Percentiles rank a stretch among this genome's conserved stretches.
Conservation (phyloP, 176 grass and related monocot species). For the Bonia amplexicaulis region DNA sequence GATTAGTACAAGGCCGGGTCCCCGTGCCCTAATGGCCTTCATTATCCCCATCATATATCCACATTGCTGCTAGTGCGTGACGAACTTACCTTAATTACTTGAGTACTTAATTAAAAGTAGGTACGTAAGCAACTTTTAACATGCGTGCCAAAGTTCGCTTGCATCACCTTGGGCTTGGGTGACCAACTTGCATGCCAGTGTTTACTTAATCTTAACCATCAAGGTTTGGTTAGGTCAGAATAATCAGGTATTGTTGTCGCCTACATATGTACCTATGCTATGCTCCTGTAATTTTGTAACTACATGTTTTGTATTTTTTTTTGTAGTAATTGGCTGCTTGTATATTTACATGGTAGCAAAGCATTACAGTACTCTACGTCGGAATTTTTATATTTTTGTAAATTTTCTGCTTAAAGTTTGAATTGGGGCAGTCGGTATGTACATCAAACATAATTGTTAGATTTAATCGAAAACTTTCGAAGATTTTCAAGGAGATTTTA, state of each 20-base stretch:
- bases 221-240: background rate
- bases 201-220: conserved; percentile 8
- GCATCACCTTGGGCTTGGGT: conserved; percentile 8
- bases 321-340: background rate
- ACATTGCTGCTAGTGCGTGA: conserved; percentile 52
- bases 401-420: background rate
- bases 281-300: background rate
- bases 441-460: background rate
- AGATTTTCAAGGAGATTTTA: background rate
- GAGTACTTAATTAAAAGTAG: conserved; percentile 17
- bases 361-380: background rate
- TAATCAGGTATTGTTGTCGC: background rate
- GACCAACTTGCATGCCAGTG: conserved; percentile 26
- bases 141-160: conserved; percentile 57
- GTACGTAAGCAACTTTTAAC: conserved; percentile 53
- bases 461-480: background rate
- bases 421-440: background rate
- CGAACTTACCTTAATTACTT: conserved; percentile 30
- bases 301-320: background rate
- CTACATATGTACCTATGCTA: background rate
- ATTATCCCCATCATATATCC: conserved; percentile 35
- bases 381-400: background rate
- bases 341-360: background rate
- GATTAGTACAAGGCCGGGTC: background rate
- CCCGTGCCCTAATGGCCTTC: conserved; percentile 31